Percentiles rank a stretch among this genome's conserved stretches.
phyloP scores from a whole-genome alignment of 441 rosid species.

The Adansonia rubrostipa region DNA sequence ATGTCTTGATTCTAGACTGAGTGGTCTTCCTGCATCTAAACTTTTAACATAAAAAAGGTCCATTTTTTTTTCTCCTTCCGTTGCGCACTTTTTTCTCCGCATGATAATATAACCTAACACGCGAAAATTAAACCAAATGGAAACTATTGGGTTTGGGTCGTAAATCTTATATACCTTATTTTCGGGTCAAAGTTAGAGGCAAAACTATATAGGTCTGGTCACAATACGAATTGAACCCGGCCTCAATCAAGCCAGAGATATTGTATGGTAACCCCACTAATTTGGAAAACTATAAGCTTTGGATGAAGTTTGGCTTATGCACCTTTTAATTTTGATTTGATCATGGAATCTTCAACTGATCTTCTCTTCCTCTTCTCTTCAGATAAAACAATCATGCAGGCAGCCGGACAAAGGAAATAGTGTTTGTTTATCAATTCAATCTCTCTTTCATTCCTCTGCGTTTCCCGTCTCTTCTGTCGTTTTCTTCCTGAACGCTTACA shows the following conservation, averaged over 20 bases:
- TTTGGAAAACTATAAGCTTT: not conserved
- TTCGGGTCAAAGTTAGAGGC: not conserved
- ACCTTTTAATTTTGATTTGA: not conserved
- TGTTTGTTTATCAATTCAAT: not conserved
- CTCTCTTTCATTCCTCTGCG: too few species aligned
- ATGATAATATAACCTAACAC: not conserved
- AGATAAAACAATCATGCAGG: not conserved
- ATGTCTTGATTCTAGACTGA: too few species aligned
- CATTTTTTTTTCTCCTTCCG: too few species aligned
- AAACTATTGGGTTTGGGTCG: not conserved
- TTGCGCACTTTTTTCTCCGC: not conserved
- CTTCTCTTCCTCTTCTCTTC: not conserved
- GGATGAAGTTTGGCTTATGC: not conserved
- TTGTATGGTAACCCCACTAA: not conserved
- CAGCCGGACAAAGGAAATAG: not conserved
- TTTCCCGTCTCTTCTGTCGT: too few species aligned
- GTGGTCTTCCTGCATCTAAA: too few species aligned
- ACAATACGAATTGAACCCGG: not conserved
- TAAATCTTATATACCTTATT: too few species aligned
- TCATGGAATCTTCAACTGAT: too few species aligned
- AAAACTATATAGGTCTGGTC: not conserved
- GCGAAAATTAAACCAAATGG: not conserved
- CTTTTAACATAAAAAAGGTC: too few species aligned
- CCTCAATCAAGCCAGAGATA: not conserved
- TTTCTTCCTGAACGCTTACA: not conserved